Evolutionary conservation across 805 yeast species (phyloP), one percentile per base, ranked within the genome.

Genomic region (Cyberlindnera mycetangii): DNA sequence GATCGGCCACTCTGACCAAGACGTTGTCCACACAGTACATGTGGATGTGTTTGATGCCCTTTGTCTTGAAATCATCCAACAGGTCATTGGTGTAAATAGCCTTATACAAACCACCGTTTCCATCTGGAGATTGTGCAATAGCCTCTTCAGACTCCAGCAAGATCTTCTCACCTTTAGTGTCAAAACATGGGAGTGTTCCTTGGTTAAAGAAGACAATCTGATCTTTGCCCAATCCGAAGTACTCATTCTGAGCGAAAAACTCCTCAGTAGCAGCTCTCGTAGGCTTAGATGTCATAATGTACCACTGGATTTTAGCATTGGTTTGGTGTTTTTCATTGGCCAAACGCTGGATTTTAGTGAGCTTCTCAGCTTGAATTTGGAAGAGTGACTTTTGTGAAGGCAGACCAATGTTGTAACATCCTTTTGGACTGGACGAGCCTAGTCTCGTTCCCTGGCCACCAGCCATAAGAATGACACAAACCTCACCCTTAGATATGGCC

Each of bases 401-500:
- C 39, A 93, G 75, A 0, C 84, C 84, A 49, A 93, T 83, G 62
- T 92, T 79, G 61, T 79, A 93, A 66, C 97, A 92, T 1, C 99
- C 99, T 66, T 93, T 93, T 30, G 99, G 99, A 20, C 71, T 79
- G 4, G 81, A 69, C 1, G 96, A 89, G 1, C 99, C 99, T 43
- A 93, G 72, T 50, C 99, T 75, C 7, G 97, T 86, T 25, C 99
- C 99, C 66, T 93, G 99, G 39, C 99, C 99, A 45, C 99, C 99
- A 11, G 99, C 97, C 86, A 93, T 84, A 41, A 93, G 71, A 34
- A 93, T 72, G 5, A 93, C 92, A 27, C 89, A 99, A 19, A 92
- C 98, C 58, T 85, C 78, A 51, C 83, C 83, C 12, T 70, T 64
- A 15, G 77, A 64, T 42, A 93, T 83, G 24, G 92, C 85, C 20